A percentile compares a stretch with the other conserved stretches of the same genome.
phyloP scores from a whole-genome alignment of 2,329 filamentous ascomycete species.

The Colletotrichum noveboracense region DNA sequence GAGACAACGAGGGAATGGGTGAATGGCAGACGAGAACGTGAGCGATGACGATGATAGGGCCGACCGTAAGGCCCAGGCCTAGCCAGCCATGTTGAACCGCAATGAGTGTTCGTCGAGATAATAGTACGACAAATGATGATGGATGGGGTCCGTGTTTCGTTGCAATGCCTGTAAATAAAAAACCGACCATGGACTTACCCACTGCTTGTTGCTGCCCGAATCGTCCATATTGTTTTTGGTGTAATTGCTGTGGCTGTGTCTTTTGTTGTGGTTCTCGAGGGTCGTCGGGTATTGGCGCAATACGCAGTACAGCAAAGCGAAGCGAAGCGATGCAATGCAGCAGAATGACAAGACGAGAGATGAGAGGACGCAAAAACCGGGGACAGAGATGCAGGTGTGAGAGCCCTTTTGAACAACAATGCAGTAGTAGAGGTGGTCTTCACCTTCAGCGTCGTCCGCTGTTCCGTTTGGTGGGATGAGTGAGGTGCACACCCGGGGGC shows the following conservation, averaged over 20 bases:
- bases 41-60: constrained; percentile 7
- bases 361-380: not conserved
- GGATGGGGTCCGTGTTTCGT: not conserved
- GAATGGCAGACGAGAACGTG: constrained; percentile 1
- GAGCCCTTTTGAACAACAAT: constrained; percentile 8
- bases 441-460: not conserved
- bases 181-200: constrained; percentile 41
- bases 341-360: not conserved
- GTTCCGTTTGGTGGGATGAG: constrained; percentile 12
- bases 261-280: not conserved
- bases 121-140: not conserved
- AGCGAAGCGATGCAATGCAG: not conserved
- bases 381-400: not conserved
- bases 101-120: not conserved
- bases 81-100: not conserved
- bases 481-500: not conserved
- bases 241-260: not conserved
- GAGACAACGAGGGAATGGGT: constrained; percentile 26
- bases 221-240: constrained; percentile 23
- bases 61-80: not conserved
- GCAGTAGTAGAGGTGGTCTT: not conserved
- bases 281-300: not conserved
- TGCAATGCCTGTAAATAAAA: not conserved
- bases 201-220: constrained; percentile 49
- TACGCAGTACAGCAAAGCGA: not conserved